Base-by-base conservation (phyloP, 2,329 filamentous ascomycete species). In the Microcyclospora tardicrescens region DNA sequence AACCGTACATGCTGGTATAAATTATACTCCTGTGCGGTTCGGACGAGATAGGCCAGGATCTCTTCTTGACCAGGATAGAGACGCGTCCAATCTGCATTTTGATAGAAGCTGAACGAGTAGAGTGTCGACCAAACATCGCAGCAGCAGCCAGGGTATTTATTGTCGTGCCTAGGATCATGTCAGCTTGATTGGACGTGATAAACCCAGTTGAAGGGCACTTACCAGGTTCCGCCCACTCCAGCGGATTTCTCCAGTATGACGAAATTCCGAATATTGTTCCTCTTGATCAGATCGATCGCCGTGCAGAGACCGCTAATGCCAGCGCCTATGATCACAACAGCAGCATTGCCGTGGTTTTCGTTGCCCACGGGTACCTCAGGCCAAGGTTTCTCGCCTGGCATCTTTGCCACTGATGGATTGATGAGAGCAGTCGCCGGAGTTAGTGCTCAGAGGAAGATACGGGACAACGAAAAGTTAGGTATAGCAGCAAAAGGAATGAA, bases 61-160 rank as follows among this genome's bases (percentile, higher is more conserved):
- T 78, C 74, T 50, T 75, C 71, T 47, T 78, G 73, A 0, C 71
- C 69, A 0, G 74, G 69, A 47, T 75, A 77, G 38, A 73, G 65
- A 13, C 71, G 59, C 1, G 68, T 68, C 73, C 74, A 76, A 45
- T 69, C 61, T 2, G 70, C 59, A 37, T 76, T 77, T 37, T 74
- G 72, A 28, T 71, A 73, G 47, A 78, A 79, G 5, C 71, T 75
- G 54, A 69, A 77, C 33, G 66, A 72, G 57, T 78, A 78, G 2
- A 78, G 58, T 35, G 66, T 59, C 28, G 64, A 69, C 63, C 64
- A 69, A 9, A 75, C 69, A 42, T 53, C 52, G 35, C 46, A 54
- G 41, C 50, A 57, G 43, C 47, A 54, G 4, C 66, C 72, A 3
- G 70, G 72, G 46, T 72, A 77, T 41, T 66, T 68, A 51, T 75